Evolutionary conservation across 805 yeast species (phyloP).

Genomic region (Torulaspora franciscae): DNA sequence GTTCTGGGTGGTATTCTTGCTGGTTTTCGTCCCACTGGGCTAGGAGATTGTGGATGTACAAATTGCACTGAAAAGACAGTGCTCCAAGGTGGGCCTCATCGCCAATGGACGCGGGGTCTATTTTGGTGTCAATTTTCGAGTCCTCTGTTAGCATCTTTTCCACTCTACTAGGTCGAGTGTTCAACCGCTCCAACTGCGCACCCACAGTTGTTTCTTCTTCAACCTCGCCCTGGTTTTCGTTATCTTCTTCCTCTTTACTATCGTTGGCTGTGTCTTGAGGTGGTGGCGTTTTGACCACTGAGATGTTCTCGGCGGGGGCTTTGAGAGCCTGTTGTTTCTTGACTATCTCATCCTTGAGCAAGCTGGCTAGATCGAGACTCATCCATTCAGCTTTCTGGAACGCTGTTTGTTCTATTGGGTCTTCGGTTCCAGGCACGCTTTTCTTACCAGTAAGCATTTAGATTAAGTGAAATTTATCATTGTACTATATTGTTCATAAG

Average conservation of each 20-base stretch:
- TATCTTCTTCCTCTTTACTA: neutral
- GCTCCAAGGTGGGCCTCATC: conserved; percentile 44
- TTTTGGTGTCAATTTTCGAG: conserved; percentile 15
- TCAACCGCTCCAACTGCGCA: conserved; percentile 7
- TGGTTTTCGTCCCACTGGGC: conserved; percentile 36
- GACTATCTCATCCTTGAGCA: conserved; percentile 45
- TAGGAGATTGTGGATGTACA: conserved; percentile 35
- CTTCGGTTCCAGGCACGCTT: neutral
- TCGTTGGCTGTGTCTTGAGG: neutral
- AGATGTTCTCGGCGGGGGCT: neutral
- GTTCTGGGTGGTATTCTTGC: conserved; percentile 21
- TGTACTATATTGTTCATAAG: neutral
- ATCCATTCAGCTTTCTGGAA: conserved; percentile 25
- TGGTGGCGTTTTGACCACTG: conserved; percentile 1
- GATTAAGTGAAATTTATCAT: neutral
- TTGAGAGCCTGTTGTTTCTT: conserved; percentile 37
- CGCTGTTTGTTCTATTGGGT: neutral
- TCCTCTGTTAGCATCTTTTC: conserved; percentile 11
- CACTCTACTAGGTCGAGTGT: conserved; percentile 15
- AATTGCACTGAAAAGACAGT: conserved; percentile 44
- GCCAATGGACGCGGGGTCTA: conserved; percentile 39
- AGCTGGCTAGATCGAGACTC: conserved; percentile 47
- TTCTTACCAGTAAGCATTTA: neutral
- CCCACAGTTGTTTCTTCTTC: neutral
- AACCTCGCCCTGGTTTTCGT: neutral